These are phyloP conservation scores for Nematocida homosporus DNA, from an alignment of 371 early-diverging fungal species.

Conservation along the genomic window DNA sequence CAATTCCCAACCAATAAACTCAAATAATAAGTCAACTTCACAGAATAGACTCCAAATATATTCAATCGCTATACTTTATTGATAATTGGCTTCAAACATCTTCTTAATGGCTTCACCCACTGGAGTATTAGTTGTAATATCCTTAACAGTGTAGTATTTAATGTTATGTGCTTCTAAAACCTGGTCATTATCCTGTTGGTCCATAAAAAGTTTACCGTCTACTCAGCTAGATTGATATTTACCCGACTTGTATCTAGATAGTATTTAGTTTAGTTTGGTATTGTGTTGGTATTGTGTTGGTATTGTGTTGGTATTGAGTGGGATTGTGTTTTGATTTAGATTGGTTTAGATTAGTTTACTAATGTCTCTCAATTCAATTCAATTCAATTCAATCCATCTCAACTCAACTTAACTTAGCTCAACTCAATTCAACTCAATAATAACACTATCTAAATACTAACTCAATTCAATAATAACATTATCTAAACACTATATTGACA, in stretches of 20 bases:
- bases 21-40: too few relatives aligned
- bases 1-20: too few relatives aligned
- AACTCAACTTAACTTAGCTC: too few relatives aligned
- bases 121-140: not conserved
- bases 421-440: too few relatives aligned
- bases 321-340: too few relatives aligned
- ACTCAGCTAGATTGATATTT: not conserved
- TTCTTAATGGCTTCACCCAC: not conserved
- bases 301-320: too few relatives aligned
- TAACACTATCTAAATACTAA: too few relatives aligned
- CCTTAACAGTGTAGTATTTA: conserved; percentile 48
- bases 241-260: not conserved
- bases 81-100: conserved; percentile 33
- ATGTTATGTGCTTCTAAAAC: conserved; percentile 13
- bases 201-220: conserved; percentile 11
- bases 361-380: too few relatives aligned
- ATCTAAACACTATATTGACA: not conserved
- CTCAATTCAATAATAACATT: not conserved
- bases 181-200: conserved; percentile 12
- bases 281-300: not conserved
- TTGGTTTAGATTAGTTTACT: too few relatives aligned
- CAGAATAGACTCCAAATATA: too few relatives aligned
- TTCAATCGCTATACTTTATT: not conserved
- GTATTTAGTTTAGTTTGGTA: too few relatives aligned
- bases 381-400: too few relatives aligned